phyloP scores from a whole-genome alignment of 805 yeast genomes.

The Ogataea kodamae region DNA sequence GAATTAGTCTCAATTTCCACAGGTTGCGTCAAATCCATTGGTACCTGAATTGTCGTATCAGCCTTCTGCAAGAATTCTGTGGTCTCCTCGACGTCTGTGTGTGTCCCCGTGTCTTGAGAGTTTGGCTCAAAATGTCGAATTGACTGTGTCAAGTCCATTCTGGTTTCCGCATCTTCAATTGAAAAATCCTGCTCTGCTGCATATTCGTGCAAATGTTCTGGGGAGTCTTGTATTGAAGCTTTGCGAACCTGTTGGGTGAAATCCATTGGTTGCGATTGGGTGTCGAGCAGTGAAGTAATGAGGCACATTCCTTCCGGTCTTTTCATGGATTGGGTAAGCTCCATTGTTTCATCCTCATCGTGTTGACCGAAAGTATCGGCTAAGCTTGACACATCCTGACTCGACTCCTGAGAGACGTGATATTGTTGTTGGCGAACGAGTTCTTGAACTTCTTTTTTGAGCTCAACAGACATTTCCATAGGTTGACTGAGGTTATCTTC shows the following conservation, averaged over 20 bases:
- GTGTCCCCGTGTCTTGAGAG: too few species aligned
- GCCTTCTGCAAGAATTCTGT: conserved; percentile 4
- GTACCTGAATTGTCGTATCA: conserved; percentile 1
- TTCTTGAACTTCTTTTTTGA: conserved; percentile 6
- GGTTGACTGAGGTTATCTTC: conserved; percentile 28
- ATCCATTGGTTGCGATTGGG: conserved; percentile 16
- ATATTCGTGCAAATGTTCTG: too few species aligned
- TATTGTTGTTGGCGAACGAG: conserved; percentile 2
- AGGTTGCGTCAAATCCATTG: conserved; percentile 20
- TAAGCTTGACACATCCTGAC: conserved; percentile 1
- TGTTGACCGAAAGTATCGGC: conserved; percentile 12
- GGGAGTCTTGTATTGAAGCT: not conserved
- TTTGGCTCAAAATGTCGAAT: not conserved
- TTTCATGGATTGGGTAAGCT: conserved; percentile 5
- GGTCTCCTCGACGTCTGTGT: conserved; percentile 1
- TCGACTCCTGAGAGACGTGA: not conserved
- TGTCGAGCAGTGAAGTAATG: conserved; percentile 1
- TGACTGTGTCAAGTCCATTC: conserved; percentile 6
- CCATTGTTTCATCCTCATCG: conserved; percentile 17
- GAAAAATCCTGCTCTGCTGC: conserved; percentile 18
- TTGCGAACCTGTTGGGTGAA: conserved; percentile 14
- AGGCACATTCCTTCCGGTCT: not conserved
- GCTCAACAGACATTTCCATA: conserved; percentile 25
- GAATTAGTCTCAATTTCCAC: conserved; percentile 6
- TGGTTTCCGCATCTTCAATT: conserved; percentile 1